Evolutionary conservation across 805 yeast species (phyloP).

Genomic region (Middelhovenomyces tepae): DNA sequence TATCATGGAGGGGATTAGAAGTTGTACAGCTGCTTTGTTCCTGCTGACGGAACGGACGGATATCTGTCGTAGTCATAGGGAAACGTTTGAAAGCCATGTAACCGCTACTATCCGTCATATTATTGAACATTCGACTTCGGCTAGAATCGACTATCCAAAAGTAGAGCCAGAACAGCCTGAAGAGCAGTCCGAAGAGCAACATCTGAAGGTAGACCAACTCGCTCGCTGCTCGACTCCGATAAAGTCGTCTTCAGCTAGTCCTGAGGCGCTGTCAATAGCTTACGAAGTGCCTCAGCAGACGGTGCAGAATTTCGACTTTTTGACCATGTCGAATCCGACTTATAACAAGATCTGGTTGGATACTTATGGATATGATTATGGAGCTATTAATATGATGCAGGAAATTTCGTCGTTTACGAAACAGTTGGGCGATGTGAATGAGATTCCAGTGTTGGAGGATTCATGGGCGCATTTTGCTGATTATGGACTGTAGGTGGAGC

Average conservation of each 20-base stretch:
- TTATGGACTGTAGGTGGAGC: too few species aligned
- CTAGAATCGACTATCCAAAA: too few species aligned
- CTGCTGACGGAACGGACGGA: constrained; percentile 60
- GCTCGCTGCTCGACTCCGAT: too few species aligned
- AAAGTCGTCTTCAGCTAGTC: constrained; percentile 1
- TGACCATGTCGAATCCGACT: not conserved
- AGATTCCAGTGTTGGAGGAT: constrained; percentile 10
- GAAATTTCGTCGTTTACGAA: constrained; percentile 22
- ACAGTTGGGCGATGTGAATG: constrained; percentile 8
- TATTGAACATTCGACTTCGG: constrained; percentile 36
- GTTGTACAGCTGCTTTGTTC: constrained; percentile 54
- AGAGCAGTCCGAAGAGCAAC: not conserved
- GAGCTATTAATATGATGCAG: constrained; percentile 22
- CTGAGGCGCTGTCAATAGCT: constrained; percentile 5
- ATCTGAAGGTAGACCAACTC: too few species aligned
- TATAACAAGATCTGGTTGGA: constrained; percentile 1
- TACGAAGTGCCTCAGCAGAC: too few species aligned
- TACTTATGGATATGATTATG: constrained; percentile 20
- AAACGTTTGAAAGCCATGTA: constrained; percentile 60
- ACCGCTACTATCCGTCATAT: constrained; percentile 55
- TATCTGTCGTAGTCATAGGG: constrained; percentile 53
- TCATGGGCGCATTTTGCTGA: constrained; percentile 16
- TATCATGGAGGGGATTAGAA: constrained; percentile 54
- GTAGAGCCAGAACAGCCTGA: too few species aligned
- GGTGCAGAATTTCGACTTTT: too few species aligned